phyloP scores from a whole-genome alignment of 225 moss, liverwort and hornwort species.

The Sphagnum tenellum region DNA sequence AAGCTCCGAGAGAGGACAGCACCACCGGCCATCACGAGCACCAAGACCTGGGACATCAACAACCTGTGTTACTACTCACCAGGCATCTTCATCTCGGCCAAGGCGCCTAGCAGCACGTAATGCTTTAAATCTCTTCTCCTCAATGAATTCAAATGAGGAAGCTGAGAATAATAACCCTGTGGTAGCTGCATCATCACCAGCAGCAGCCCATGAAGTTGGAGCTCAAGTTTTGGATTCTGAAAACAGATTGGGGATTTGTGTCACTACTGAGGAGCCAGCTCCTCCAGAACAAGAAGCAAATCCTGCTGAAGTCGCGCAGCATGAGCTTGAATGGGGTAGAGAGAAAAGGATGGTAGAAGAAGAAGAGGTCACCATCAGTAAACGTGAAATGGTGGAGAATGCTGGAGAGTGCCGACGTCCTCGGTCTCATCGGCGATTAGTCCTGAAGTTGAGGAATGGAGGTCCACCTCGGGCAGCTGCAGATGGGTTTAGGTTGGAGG shows the following conservation, averaged over 20 bases:
- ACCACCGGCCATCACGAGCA: constrained; percentile 45
- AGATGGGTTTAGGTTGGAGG: constrained; percentile 18
- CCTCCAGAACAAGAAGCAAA: no score
- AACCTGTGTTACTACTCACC: constrained; percentile 16
- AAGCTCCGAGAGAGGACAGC: constrained; percentile 43
- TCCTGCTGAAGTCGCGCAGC: no score
- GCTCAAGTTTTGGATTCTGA: no score
- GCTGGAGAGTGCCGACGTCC: constrained; percentile 89
- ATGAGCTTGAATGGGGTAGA: no score
- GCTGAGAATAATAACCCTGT: constrained; percentile 28
- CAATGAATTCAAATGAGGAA: constrained; percentile 57
- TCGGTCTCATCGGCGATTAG: constrained; percentile 69
- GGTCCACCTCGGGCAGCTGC: constrained; percentile 20
- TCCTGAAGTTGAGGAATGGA: constrained; percentile 62
- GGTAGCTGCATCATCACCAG: no score
- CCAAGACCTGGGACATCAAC: constrained; percentile 12
- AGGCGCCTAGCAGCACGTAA: constrained; percentile 88
- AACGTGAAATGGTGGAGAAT: constrained; percentile 35
- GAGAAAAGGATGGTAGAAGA: no score
- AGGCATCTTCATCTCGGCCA: constrained; percentile 62
- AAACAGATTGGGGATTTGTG: no score
- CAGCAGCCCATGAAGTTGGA: no score
- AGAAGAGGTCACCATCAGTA: constrained; percentile 3
- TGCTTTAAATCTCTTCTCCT: constrained; percentile 74
- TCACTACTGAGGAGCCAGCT: constrained; percentile 15